Percentiles rank a stretch among this genome's conserved stretches.
phyloP scores from a whole-genome alignment of 257 asterid genomes.

The Catharanthus roseus region DNA sequence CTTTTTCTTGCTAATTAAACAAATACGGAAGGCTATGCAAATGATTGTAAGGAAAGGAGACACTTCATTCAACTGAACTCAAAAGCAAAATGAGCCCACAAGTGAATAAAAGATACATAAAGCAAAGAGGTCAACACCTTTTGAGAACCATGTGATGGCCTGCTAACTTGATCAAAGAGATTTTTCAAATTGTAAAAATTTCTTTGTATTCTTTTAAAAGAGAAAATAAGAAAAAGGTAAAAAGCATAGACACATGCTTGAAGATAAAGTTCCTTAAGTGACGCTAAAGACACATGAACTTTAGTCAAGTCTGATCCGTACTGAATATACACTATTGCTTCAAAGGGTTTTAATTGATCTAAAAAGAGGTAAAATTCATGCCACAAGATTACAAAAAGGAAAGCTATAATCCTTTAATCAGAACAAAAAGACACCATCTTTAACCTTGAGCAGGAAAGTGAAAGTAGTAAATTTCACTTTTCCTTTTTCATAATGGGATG shows the following conservation, averaged over 20 bases:
- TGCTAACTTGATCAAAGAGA: conserved; percentile 30
- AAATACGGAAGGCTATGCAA: conserved; percentile 4
- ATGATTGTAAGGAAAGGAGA: conserved; percentile 1
- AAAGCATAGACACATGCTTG: conserved; percentile 26
- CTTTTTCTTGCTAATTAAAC: neutral
- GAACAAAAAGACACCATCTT: conserved; percentile 35
- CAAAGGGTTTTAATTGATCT: no score
- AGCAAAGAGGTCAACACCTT: conserved; percentile 37
- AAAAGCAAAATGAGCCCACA: conserved; percentile 9
- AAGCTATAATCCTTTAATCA: conserved; percentile 30
- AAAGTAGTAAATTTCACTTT: neutral
- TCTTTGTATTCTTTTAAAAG: neutral
- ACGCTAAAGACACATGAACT: conserved; percentile 48
- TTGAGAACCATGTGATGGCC: conserved; percentile 52
- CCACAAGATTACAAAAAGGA: conserved; percentile 37
- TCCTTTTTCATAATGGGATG: neutral
- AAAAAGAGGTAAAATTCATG: conserved; percentile 19
- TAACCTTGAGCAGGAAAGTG: conserved; percentile 21
- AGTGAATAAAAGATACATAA: conserved; percentile 18
- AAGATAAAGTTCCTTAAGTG: conserved; percentile 40
- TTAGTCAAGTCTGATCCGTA: conserved; percentile 33
- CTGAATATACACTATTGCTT: no score
- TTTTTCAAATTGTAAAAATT: conserved; percentile 18
- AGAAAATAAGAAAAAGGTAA: conserved; percentile 14
- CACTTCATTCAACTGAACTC: neutral